Percentiles rank a stretch among this genome's conserved stretches.
Conservation (phyloP, 108 stramenopile genomes). For the Craspedostauros australis region DNA sequence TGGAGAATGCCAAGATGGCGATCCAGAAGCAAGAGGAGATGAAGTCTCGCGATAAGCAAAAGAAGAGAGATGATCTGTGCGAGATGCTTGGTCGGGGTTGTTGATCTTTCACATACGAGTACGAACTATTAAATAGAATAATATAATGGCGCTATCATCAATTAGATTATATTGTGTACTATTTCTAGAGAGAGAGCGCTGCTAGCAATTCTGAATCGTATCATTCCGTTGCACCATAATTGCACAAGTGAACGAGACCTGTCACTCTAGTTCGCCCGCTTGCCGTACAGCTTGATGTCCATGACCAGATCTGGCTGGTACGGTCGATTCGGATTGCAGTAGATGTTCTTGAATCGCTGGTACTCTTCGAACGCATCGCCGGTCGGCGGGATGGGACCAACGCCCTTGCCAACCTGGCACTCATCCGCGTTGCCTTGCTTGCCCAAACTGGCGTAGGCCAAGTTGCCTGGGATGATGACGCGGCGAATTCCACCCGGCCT, state of each 20-base stretch:
- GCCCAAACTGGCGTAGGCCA: slow-evolving; percentile 42
- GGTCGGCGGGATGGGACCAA: slow-evolving; percentile 53
- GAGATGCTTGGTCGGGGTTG: too few species aligned
- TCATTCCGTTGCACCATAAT: too few species aligned
- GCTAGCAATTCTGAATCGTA: too few species aligned
- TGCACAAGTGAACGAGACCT: too few species aligned
- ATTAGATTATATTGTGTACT: too few species aligned
- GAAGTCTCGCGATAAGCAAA: too few species aligned
- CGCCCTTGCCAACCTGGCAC: slow-evolving; percentile 41
- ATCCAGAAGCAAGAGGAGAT: slow-evolving; percentile 16
- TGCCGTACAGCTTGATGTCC: slow-evolving; percentile 70
- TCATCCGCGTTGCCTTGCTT: slow-evolving; percentile 5
- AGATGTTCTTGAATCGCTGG: slow-evolving; percentile 77
- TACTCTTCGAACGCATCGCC: slow-evolving; percentile 43
- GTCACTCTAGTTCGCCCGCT: too few species aligned
- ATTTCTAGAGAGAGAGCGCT: too few species aligned
- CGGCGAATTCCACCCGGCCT: slow-evolving; percentile 56
- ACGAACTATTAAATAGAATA: too few species aligned
- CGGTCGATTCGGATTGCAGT: slow-evolving; percentile 58
- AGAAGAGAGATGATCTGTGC: too few species aligned
- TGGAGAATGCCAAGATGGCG: slow-evolving; percentile 18
- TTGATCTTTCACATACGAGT: too few species aligned
- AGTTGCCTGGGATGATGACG: slow-evolving; percentile 45
- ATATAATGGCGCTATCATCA: too few species aligned
- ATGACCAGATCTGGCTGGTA: slow-evolving; percentile 77